Base-by-base conservation (phyloP, 257 asterid species). In the Schizonepeta tenuifolia region DNA sequence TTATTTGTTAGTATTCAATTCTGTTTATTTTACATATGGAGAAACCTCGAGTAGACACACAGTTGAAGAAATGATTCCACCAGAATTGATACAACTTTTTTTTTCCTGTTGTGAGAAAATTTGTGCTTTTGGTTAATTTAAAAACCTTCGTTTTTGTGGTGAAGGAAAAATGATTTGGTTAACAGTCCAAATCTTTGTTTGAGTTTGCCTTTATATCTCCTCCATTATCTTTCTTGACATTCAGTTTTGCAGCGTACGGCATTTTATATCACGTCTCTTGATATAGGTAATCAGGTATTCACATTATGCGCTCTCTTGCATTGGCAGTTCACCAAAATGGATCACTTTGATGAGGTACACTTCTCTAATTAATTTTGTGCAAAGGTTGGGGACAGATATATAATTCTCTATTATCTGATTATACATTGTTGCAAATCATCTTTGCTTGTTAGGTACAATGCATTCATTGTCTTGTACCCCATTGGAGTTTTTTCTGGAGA, bases 381-480 rank as follows among this genome's bases (percentile, higher is more conserved):
- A 26, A 12, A 2, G 69, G 2, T 47, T 2, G 50, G 14, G 28
- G 31, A 67, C 47, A 61, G 47, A 13, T 13, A 46, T 8, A 70
- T 28, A 33, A 9, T 51, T 67, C 55, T 26, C 22, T 38, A 17
- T 17, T 26, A 67, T 71, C 61, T 57, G 55, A 64, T 49, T 64
- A 31, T 28, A 54, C 33, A 43, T n/a, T 14, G 43, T 70, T 57
- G 26, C 28, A 40, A 60, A 60, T 70, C 54, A 9, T 72, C 12
- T 67, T 69, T 56, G 47, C 72, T 58, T 33, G 60, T 67, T 79
- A 93, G 98, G 92, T 91, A 89, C 83, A 94, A 89, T 58, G 95
- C 93, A n/a, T 91, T 91, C 86, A 87, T 94, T 49, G 28, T 88
- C 77, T 67, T 94, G 89, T 94, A 91, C 71, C 98, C 98, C 18